These are phyloP conservation scores for Eremochloa ophiuroides DNA, from an alignment of 176 grass and related monocot species.

Conservation along the genomic window DNA sequence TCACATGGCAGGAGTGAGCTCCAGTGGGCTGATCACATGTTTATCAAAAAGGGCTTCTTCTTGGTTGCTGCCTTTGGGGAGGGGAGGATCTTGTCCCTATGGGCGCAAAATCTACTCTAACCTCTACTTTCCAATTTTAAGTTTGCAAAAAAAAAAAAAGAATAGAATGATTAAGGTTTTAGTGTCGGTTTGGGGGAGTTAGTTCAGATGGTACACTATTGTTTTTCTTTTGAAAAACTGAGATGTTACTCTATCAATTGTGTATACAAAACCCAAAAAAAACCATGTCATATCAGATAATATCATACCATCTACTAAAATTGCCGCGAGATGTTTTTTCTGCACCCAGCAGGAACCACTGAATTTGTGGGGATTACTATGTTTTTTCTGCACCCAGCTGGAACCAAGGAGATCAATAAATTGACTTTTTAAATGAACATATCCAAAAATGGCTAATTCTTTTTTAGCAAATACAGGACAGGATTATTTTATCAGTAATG, in stretches of 20 bases:
- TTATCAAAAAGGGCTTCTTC: constrained; percentile 27
- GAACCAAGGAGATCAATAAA: neutral
- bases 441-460: neutral
- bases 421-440: constrained; percentile 25
- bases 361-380: neutral
- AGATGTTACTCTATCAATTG: neutral
- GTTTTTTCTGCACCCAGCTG: neutral
- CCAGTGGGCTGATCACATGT: constrained; percentile 33
- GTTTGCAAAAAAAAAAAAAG: neutral
- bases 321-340: neutral
- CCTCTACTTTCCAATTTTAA: constrained; percentile 11
- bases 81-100: constrained; percentile 34
- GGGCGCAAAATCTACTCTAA: constrained; percentile 30
- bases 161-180: neutral
- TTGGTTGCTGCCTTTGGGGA: constrained; percentile 32
- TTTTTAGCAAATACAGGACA: neutral
- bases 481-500: neutral
- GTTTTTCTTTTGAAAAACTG: neutral
- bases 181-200: neutral
- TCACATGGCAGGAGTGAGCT: constrained; percentile 63
- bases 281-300: neutral
- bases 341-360: neutral
- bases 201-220: neutral
- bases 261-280: neutral
- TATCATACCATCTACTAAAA: neutral